Conservation (phyloP, 768 basidiomycete species). For the Boletus rex-veris region DNA sequence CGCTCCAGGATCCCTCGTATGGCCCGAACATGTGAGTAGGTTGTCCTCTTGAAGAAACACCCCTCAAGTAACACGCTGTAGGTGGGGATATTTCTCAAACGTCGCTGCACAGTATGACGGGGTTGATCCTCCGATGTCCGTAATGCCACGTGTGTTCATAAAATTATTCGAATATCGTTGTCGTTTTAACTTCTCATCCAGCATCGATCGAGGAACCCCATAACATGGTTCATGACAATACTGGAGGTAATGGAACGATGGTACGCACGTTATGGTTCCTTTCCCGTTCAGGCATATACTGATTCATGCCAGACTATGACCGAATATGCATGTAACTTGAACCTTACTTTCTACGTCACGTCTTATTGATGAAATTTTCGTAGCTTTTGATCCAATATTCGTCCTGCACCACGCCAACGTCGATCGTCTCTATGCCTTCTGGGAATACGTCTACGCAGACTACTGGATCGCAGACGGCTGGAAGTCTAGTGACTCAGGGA, state of each 20-base stretch:
- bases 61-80: background rate
- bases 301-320: background rate
- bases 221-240: constrained; percentile 14
- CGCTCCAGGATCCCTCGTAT: constrained; percentile 4
- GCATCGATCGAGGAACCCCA: constrained; percentile 17
- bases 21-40: constrained; percentile 11
- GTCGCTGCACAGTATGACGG: background rate
- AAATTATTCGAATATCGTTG: background rate
- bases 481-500: constrained; percentile 1
- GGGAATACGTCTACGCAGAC: constrained; percentile 20
- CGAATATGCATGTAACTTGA: constrained; percentile 18
- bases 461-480: constrained; percentile 17
- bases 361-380: background rate
- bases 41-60: background rate
- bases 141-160: background rate
- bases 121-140: background rate
- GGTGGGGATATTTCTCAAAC: constrained; percentile 15
- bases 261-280: background rate
- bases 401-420: constrained; percentile 18
- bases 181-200: constrained; percentile 1
- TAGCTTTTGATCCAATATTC: constrained; percentile 20
- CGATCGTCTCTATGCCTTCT: constrained; percentile 19
- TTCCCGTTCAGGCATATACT: background rate
- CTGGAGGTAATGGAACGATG: constrained; percentile 14
- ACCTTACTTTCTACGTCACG: background rate